Conservation (phyloP, 1,284 basidiomycete species). For the Apiotrichum veenhuisii region DNA sequence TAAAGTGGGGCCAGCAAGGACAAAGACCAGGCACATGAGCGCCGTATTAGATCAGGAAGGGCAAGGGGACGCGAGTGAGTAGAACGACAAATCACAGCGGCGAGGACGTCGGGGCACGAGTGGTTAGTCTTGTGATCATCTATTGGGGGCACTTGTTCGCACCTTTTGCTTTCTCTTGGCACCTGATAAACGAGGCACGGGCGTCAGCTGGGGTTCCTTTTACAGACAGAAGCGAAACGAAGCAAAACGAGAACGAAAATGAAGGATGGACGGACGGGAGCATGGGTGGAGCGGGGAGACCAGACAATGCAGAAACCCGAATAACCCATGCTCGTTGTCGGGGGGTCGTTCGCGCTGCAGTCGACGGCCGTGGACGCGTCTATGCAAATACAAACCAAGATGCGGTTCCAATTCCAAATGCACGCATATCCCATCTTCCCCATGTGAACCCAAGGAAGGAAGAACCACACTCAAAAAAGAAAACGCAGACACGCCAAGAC, state of each 20-base stretch:
- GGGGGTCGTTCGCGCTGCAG: too few species aligned
- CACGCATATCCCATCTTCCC: too few species aligned
- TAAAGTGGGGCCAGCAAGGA: background rate
- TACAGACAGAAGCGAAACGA: too few species aligned
- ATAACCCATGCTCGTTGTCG: too few species aligned
- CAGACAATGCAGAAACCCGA: background rate
- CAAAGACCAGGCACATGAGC: background rate
- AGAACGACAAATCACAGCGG: background rate
- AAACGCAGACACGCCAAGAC: too few species aligned
- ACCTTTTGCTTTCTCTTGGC: constrained; percentile 49
- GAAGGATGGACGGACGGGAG: background rate
- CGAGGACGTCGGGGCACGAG: background rate
- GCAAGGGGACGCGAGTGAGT: background rate
- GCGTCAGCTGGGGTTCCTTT: too few species aligned
- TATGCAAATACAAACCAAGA: too few species aligned
- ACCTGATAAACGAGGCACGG: constrained; percentile 23
- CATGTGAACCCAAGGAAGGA: too few species aligned
- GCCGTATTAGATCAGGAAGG: background rate
- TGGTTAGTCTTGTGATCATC: background rate
- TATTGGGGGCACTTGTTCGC: background rate
- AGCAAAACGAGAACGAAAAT: too few species aligned
- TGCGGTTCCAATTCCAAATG: too few species aligned
- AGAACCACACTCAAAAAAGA: too few species aligned
- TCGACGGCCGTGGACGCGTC: too few species aligned
- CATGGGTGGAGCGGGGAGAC: background rate